Conservation (phyloP, 805 yeast species). For the Saturnispora dispora region DNA sequence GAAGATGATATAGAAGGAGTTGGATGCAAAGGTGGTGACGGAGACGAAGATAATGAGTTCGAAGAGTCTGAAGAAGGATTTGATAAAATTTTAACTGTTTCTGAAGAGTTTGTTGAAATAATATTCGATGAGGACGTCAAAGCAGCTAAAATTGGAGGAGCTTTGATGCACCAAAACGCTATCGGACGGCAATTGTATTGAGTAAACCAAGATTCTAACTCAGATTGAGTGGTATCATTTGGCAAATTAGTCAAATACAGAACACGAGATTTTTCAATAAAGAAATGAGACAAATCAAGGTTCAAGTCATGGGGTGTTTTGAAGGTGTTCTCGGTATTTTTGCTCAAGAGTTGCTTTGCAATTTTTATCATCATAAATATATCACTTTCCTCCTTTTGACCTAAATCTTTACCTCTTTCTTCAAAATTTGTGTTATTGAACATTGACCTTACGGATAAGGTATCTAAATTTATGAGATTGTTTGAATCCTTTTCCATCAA, state of each 20-base stretch:
- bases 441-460: neutral
- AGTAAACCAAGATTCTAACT: conserved; percentile 84
- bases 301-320: conserved; percentile 68
- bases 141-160: neutral
- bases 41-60: neutral
- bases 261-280: conserved; percentile 67
- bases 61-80: neutral
- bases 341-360: neutral
- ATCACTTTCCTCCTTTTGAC: neutral
- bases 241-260: conserved; percentile 75
- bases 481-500: conserved; percentile 48
- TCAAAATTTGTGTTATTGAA: neutral
- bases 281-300: conserved; percentile 61
- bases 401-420: neutral
- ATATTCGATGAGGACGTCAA: neutral
- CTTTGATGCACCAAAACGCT: conserved; percentile 72
- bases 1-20: conserved; percentile 9
- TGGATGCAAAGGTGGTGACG: neutral
- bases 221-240: conserved; percentile 80
- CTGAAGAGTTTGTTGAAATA: conserved; percentile 7
- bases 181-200: conserved; percentile 80
- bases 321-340: conserved; percentile 27
- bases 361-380: conserved; percentile 3
- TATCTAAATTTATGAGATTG: conserved; percentile 1
- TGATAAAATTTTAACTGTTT: conserved; percentile 6